Base-by-base conservation (phyloP, 495 filamentous ascomycete genomes). In the Neurospora tetrasperma region DNA sequence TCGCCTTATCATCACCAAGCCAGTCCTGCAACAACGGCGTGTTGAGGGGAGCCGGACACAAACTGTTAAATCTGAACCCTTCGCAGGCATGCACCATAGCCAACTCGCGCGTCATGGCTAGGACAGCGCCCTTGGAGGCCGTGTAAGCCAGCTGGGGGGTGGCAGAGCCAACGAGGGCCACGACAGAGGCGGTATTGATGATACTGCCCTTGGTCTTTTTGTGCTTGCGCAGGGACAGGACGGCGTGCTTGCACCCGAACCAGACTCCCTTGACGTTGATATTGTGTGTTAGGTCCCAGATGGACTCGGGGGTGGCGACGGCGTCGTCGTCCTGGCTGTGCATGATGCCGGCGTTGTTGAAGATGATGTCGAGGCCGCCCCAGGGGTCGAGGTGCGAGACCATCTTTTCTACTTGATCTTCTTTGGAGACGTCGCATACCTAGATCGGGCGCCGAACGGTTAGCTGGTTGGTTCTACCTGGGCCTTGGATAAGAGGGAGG, bases 341-440 rank as follows among this genome's bases (percentile, higher is more conserved):
- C 96, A 99, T 99, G 79, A 99, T 99, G 20, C 96, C 96, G 0
- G 96, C 96, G 79, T 99, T 99, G 88, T 99, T 99, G 89, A 97
- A 99, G 74, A 99, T 92, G 76, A 98, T 86, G 80, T 99, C 96
- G 0, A 93, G 84, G n/a, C 96, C 96, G 76, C 94, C 95, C 93
- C 93, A 97, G 68, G 83, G 73, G 78, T 98, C 94, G 69, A 94
- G 80, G 2, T 85, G 80, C 71, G 90, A 88, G n/a, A 97, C 86
- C 74, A 89, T 85, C 40, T 90, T 87, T 74, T 91, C 81, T 31
- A 97, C 89, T 41, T 93, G 86, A 73, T 85, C 76, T 82, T 97
- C 94, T 76, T 93, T 92, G 68, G 87, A 86, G 35, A 90, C 88
- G 76, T 90, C 86, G 74, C 86, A 88, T 42, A 83, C 70, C 87